A percentile compares a stretch with the other conserved stretches of the same genome.
These are phyloP conservation scores for Parmelia sp. DNA, from an alignment of 495 filamentous ascomycete species.

Conservation along the genomic window DNA sequence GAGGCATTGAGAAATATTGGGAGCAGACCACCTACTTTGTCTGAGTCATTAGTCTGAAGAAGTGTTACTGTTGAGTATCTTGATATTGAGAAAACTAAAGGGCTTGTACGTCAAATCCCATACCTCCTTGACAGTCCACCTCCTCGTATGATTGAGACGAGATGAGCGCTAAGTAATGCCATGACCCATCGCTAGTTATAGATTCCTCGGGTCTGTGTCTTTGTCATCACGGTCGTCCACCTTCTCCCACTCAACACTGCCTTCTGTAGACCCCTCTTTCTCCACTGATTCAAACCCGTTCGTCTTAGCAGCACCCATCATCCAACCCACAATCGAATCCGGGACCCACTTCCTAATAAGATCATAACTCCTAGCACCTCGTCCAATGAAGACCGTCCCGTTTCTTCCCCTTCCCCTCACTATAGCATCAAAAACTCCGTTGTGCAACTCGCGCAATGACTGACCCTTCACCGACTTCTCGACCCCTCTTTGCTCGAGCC, in stretches of 20 bases:
- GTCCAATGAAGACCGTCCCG: constrained; percentile 61
- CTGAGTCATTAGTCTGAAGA: not conserved
- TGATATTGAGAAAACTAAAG: not conserved
- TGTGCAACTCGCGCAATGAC: constrained; percentile 66
- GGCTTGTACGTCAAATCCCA: not conserved
- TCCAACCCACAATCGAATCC: constrained; percentile 70
- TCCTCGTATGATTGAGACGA: not conserved
- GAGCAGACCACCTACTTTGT: not conserved
- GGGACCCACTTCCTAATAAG: constrained; percentile 83
- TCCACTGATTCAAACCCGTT: not conserved
- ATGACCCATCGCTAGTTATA: not conserved
- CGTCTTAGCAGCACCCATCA: constrained; percentile 55
- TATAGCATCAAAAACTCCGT: constrained; percentile 80
- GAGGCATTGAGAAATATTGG: not conserved
- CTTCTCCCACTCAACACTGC: constrained; percentile 9
- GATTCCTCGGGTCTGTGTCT: not conserved
- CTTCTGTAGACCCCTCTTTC: constrained; percentile 6
- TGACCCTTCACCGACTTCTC: constrained; percentile 43
- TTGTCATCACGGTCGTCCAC: not conserved
- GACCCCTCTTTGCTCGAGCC: constrained; percentile 5
- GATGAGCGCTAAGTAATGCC: not conserved
- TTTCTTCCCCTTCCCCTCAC: constrained; percentile 43
- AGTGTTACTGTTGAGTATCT: not conserved
- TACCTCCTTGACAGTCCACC: not conserved
- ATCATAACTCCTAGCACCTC: constrained; percentile 76